A percentile compares a stretch with the other conserved stretches of the same genome.
Evolutionary conservation across 805 yeast genomes (phyloP).

Genomic region (Wickerhamomyces queroliae): DNA sequence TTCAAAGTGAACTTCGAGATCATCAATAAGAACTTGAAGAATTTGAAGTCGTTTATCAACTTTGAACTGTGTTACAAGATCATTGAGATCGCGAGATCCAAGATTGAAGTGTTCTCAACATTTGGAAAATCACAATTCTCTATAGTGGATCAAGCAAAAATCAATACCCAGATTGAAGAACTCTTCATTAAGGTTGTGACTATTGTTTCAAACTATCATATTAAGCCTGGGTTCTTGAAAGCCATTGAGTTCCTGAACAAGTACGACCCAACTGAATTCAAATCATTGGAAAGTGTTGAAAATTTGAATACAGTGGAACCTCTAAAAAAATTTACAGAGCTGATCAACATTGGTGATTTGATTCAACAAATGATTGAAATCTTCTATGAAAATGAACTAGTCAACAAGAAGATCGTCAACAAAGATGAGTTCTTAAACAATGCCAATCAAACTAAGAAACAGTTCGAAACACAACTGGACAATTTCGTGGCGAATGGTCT

Average conservation of each 20-base stretch:
- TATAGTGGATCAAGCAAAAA: conserved; percentile 21
- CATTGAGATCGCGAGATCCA: conserved; percentile 59
- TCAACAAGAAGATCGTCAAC: conserved; percentile 47
- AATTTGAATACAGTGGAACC: conserved; percentile 59
- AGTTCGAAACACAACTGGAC: conserved; percentile 76
- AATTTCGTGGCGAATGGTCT: conserved; percentile 89
- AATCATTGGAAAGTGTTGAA: conserved; percentile 27
- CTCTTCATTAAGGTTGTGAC: conserved; percentile 63
- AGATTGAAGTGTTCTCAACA: conserved; percentile 52
- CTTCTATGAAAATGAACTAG: conserved; percentile 82
- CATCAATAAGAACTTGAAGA: conserved; percentile 66
- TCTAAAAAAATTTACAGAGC: conserved; percentile 76
- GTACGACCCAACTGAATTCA: conserved; percentile 54
- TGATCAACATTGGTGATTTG: conserved; percentile 88
- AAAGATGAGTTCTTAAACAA: conserved; percentile 76
- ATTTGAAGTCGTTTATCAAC: conserved; percentile 71
- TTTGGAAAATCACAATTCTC: conserved; percentile 32
- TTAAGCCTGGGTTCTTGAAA: conserved; percentile 78
- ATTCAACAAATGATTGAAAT: conserved; percentile 89
- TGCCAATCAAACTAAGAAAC: conserved; percentile 72
- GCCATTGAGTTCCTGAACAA: conserved; percentile 66
- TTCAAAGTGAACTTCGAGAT: conserved; percentile 79
- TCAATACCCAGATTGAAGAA: conserved; percentile 41
- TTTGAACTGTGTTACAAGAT: conserved; percentile 73
- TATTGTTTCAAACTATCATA: conserved; percentile 63